Evolutionary conservation across 2,329 filamentous ascomycete species (phyloP), one percentile per base, ranked within the genome.

Genomic region (Alternaria conjuncta): DNA sequence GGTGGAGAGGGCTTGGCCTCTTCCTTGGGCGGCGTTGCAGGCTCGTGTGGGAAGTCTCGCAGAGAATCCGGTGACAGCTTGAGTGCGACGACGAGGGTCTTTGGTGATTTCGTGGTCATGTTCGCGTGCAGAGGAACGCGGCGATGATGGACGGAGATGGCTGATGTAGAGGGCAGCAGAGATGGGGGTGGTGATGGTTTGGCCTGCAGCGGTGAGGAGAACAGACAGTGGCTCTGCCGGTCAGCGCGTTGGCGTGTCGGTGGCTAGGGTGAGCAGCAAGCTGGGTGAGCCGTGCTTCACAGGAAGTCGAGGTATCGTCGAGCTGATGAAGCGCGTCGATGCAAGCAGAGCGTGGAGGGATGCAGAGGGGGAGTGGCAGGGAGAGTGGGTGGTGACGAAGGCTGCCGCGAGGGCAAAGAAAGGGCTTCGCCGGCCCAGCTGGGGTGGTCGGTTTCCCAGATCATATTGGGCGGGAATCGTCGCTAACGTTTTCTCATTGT

Each of bases 1-100:
- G 76, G 73, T 44, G 81, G 78, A 46, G 79, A 79, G 41, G 81
- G 78, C 63, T 83, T 82, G 51, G 78, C 70, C 51, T 70, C 65
- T 53, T 69, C 70, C 26, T 76, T 68, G 45, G 73, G 64, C 28
- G 70, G 69, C 55, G 70, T 66, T 51, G 67, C 58, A 49, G 70
- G 60, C 55, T 69, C 67, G 64, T 74, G 71, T 10, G 75, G 73
- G 59, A 79, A 79, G 20, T 71, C 71, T 41, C 68, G 59, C 51
- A 80, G 77, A 10, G 59, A 59, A 44, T 69, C 66, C 54, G 75
- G 71, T 46, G 78, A 69, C 46, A 80, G 75, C 65, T 68, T 71
- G 64, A 80, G 76, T 58, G 72, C 69, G 72, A 77, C 71, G 57
- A 74, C 70, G 65, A 73, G 71, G 10, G 75, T 71, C 75, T 76